Percentiles rank a stretch among this genome's conserved stretches.
phyloP scores from a whole-genome alignment of 441 rosid species.

The Populus hybrid region DNA sequence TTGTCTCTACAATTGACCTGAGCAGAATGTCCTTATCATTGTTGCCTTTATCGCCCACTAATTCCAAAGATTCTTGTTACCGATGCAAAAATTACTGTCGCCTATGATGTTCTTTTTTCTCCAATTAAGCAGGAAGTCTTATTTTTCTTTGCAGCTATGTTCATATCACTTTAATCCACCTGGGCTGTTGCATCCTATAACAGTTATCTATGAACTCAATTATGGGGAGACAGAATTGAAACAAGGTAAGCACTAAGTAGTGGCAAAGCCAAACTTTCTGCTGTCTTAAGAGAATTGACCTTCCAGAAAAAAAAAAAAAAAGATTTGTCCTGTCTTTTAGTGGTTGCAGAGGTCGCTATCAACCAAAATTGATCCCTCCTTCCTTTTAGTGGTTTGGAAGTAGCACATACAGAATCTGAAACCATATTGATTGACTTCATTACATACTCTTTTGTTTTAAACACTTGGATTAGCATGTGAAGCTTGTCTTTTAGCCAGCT shows the following conservation, averaged over 20 bases:
- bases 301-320: background rate
- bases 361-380: background rate
- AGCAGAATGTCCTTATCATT: background rate
- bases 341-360: background rate
- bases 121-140: background rate
- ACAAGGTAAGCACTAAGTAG: constrained; percentile 51
- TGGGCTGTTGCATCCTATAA: constrained; percentile 72
- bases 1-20: background rate
- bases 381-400: background rate
- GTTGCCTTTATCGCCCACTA: background rate
- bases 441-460: background rate
- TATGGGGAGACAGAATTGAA: constrained; percentile 89
- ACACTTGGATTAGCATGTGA: background rate
- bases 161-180: constrained; percentile 72
- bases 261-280: constrained; percentile 9
- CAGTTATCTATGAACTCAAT: constrained; percentile 74
- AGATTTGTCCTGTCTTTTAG: background rate
- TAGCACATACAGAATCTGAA: background rate
- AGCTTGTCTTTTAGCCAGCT: background rate
- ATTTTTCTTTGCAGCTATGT: constrained; percentile 50
- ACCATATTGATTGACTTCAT: constrained; percentile 3
- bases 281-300: background rate
- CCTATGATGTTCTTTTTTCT: background rate
- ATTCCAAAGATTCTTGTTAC: background rate
- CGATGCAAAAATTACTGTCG: background rate